Evolutionary conservation across 139 green algal genomes (phyloP).

Genomic region (Micractinium sp.): DNA sequence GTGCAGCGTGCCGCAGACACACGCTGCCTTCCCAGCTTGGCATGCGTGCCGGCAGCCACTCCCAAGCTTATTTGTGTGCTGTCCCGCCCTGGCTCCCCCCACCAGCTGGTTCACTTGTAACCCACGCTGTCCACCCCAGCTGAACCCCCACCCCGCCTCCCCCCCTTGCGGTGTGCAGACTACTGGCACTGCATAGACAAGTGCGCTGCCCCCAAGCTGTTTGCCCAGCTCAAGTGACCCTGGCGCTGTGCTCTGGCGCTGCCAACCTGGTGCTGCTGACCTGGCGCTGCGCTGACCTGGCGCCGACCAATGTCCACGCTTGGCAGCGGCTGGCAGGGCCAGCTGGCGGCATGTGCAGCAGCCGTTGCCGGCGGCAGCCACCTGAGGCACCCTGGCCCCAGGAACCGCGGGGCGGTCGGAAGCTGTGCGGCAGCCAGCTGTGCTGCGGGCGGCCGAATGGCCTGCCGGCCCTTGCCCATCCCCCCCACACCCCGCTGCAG

Average conservation of each 20-base stretch:
- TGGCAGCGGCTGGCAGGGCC: not conserved
- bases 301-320: not conserved
- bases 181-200: constrained; percentile 57
- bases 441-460: no score
- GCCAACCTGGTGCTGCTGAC: no score
- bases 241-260: not conserved
- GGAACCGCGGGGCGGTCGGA: not conserved
- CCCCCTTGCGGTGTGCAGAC: no score
- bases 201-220: constrained; percentile 43
- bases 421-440: not conserved
- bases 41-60: no score
- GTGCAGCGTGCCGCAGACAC: no score
- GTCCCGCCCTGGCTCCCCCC: no score
- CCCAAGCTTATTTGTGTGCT: no score
- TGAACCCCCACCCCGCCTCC: not conserved
- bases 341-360: not conserved
- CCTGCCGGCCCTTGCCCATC: not conserved
- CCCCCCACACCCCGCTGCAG: not conserved
- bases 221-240: constrained; percentile 44
- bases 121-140: not conserved
- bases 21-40: no score
- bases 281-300: not conserved
- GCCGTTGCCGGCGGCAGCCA: no score
- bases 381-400: not conserved
- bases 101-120: no score